Base-by-base conservation (phyloP, 2,329 filamentous ascomycete species). In the Sporothrix luriei region DNA sequence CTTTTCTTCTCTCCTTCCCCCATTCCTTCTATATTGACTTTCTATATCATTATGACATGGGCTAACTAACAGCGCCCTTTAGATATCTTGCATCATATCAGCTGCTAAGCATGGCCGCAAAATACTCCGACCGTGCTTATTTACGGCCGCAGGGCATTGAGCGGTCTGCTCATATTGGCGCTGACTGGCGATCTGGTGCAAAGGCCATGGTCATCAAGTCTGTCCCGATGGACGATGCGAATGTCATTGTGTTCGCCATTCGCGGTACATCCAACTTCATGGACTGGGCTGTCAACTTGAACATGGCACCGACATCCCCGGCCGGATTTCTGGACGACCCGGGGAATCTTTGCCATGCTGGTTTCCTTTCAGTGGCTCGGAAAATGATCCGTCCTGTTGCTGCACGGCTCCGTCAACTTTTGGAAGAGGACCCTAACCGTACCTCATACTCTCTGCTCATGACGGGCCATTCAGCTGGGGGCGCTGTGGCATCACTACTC, bases 141-240 rank as follows among this genome's bases (percentile, higher is more conserved):
- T 84, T 86, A 54, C 84, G 85, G 48, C 88, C 91, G 0, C 80
- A 81, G 0, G 85, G 85, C 0, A 81, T 83, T 26, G 90, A 93
- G 78, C 83, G 84, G 14, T 87, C 91, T 74, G 84, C 89, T 2
- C 90, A 91, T 73, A 84, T 95, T 48, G 84, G 88, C 48, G 87
- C 91, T 3, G 88, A 93, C 77, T 91, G 89, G 85, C 84, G 84
- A 24, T 84, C 85, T 3, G 91, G 91, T n/a, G 91, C 91, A 0
- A 94, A 94, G 77, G 90, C 92, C 29, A 94, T 94, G 89, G 88
- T 91, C 19, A 89, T 96, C 76, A 94, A 94, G 76, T 92, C 90
- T 0, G 84, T 94, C 0, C 88, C 91, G 1, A 87, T 93, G 76
- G 92, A 95, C 75, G 84, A 92, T 75, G 88, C 90, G 81, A 88